Evolutionary conservation across 179 eudicot genomes (phyloP).

Genomic region (Gypsophila paniculata): DNA sequence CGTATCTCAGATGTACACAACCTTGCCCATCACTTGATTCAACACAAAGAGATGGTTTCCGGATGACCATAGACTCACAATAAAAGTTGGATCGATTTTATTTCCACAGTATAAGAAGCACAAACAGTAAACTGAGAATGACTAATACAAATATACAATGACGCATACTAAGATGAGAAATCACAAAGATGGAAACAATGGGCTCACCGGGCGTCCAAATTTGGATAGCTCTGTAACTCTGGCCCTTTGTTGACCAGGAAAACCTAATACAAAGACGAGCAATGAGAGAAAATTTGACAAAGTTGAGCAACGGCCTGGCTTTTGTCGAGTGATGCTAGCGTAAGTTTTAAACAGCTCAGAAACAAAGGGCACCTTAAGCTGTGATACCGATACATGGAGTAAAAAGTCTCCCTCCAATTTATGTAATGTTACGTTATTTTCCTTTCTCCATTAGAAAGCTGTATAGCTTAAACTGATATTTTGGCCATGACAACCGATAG

Average conservation of each 20-base stretch:
- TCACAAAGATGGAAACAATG: neutral
- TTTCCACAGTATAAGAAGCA: neutral
- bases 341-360: too few relatives aligned
- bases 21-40: neutral
- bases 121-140: neutral
- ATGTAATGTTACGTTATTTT: too few relatives aligned
- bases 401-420: too few relatives aligned
- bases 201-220: slow-evolving; percentile 90
- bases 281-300: neutral
- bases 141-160: too few relatives aligned
- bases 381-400: too few relatives aligned
- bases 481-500: too few relatives aligned
- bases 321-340: neutral
- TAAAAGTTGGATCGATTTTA: neutral
- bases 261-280: slow-evolving; percentile 31
- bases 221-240: slow-evolving; percentile 73
- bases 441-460: too few relatives aligned
- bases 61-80: neutral
- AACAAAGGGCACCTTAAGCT: too few relatives aligned
- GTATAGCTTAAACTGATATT: too few relatives aligned
- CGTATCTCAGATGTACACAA: neutral
- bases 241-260: slow-evolving; percentile 75
- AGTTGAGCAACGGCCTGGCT: neutral
- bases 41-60: neutral
- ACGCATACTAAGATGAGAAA: neutral